These are phyloP conservation scores for Saccharomycopsis crataegensis DNA, from an alignment of 1,139 yeast genomes.

Conservation along the genomic window DNA sequence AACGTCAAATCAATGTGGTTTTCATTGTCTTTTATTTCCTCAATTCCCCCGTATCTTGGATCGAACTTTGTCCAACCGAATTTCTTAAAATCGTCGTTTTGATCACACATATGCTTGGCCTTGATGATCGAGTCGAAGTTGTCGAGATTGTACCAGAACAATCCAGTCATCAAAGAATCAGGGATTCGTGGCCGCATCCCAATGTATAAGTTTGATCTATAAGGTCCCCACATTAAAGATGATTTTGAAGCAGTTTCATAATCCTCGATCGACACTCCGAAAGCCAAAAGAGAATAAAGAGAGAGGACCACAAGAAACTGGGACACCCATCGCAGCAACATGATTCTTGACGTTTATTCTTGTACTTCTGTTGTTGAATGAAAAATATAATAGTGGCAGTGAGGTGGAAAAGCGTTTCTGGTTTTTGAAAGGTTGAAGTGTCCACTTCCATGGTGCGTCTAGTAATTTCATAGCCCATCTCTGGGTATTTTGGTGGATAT, in stretches of 20 bases:
- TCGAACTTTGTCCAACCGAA: constrained; percentile 88
- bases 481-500: no score
- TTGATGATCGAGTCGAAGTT: constrained; percentile 47
- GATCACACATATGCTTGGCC: constrained; percentile 78
- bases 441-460: no score
- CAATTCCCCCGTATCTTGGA: constrained; percentile 81
- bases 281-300: not conserved
- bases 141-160: constrained; percentile 83
- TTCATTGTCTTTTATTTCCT: constrained; percentile 61
- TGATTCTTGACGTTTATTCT: no score
- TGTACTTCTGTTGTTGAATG: no score
- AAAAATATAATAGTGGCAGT: no score
- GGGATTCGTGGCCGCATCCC: constrained; percentile 81
- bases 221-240: constrained; percentile 83
- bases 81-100: constrained; percentile 58
- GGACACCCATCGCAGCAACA: not conserved
- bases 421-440: no score
- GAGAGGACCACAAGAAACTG: not conserved
- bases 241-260: constrained; percentile 31
- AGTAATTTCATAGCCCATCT: no score
- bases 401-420: no score
- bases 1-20: constrained; percentile 57
- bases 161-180: constrained; percentile 69
- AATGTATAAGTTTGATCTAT: constrained; percentile 76
- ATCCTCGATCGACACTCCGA: constrained; percentile 4